Percentiles rank a stretch among this genome's conserved stretches.
Conservation (phyloP, 2,329 filamentous ascomycete species). For the Pseudogymnoascus sp. region DNA sequence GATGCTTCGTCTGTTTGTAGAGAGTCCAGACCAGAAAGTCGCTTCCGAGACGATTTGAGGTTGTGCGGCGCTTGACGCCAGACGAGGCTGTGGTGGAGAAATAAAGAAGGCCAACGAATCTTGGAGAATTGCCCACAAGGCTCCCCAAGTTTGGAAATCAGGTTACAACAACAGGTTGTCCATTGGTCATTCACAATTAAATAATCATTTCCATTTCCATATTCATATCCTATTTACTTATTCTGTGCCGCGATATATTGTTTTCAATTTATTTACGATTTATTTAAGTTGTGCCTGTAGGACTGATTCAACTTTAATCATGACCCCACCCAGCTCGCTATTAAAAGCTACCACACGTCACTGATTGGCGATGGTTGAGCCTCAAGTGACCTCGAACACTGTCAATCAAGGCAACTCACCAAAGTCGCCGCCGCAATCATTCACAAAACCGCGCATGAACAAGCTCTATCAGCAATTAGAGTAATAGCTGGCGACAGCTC, state of each 20-base stretch:
- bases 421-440: slow-evolving; percentile 2
- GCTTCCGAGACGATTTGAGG: slow-evolving; percentile 10
- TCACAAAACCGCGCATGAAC: slow-evolving; percentile 2
- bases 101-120: slow-evolving; percentile 9
- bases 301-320: slow-evolving; percentile 1
- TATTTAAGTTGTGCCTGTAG: background rate
- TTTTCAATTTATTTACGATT: background rate
- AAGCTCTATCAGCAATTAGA: background rate
- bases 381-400: slow-evolving; percentile 4
- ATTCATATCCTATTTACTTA: background rate
- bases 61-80: slow-evolving; percentile 10
- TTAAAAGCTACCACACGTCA: slow-evolving; percentile 7
- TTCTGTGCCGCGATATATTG: background rate
- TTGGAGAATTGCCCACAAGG: slow-evolving; percentile 9
- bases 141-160: background rate
- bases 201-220: background rate
- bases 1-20: slow-evolving; percentile 8
- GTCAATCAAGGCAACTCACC: background rate
- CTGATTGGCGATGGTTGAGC: slow-evolving; percentile 9
- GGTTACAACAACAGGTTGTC: background rate
- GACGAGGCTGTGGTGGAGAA: slow-evolving; percentile 14
- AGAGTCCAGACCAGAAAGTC: slow-evolving; percentile 6
- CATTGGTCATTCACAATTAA: background rate
- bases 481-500: slow-evolving; percentile 6
- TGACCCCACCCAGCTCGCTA: background rate